Evolutionary conservation across 352 stramenopile genomes (phyloP).

Genomic region (Bremia lactucae): DNA sequence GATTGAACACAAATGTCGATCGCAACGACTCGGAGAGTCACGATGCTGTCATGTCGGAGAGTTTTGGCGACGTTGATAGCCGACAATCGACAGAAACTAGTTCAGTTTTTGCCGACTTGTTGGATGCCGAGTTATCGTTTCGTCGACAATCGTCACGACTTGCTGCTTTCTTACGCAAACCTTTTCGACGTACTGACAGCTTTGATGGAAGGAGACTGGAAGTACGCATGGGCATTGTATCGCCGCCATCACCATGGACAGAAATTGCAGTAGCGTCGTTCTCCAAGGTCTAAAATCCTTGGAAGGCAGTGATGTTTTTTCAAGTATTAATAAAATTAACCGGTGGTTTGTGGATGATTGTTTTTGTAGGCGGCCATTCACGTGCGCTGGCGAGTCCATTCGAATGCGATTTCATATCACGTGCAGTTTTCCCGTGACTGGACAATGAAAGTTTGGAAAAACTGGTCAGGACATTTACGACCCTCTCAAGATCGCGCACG

Average conservation of each 20-base stretch:
- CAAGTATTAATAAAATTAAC: no score
- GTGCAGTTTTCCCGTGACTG: slow-evolving; percentile 65
- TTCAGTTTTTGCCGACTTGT: slow-evolving; percentile 50
- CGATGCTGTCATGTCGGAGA: slow-evolving; percentile 60
- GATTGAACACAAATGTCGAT: slow-evolving; percentile 29
- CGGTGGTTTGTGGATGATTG: background rate
- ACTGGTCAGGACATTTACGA: slow-evolving; percentile 41
- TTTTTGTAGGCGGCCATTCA: slow-evolving; percentile 40
- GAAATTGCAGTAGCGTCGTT: slow-evolving; percentile 43
- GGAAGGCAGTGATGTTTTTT: no score
- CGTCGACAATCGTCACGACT: slow-evolving; percentile 45
- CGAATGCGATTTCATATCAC: slow-evolving; percentile 44
- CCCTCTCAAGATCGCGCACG: slow-evolving; percentile 35
- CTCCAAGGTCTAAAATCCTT: slow-evolving; percentile 36
- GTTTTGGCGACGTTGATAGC: slow-evolving; percentile 67
- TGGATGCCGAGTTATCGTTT: slow-evolving; percentile 36
- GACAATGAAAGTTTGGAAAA: slow-evolving; percentile 74
- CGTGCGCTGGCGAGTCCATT: slow-evolving; percentile 45
- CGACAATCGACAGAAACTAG: slow-evolving; percentile 59
- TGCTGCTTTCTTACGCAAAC: slow-evolving; percentile 54
- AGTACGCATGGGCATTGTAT: slow-evolving; percentile 30
- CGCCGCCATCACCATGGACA: slow-evolving; percentile 33
- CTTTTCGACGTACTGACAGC: slow-evolving; percentile 48
- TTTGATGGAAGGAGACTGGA: slow-evolving; percentile 35
- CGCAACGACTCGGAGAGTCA: slow-evolving; percentile 59